Evolutionary conservation across 768 basidiomycete genomes (phyloP).

Genomic region (Astraeus odoratus): DNA sequence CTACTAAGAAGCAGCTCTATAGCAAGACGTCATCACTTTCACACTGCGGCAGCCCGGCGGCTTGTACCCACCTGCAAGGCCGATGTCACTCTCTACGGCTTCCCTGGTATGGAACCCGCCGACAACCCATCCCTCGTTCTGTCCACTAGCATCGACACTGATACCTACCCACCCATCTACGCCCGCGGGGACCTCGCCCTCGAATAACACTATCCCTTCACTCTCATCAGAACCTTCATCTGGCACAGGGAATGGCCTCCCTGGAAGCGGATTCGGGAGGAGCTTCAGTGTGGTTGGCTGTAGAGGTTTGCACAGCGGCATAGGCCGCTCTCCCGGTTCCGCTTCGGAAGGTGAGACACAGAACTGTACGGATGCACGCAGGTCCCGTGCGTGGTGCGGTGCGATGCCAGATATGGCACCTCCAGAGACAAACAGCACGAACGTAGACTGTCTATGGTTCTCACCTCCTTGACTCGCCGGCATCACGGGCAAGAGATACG

Average conservation of each 20-base stretch:
- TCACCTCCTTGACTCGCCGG: neutral
- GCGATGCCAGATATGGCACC: constrained; percentile 47
- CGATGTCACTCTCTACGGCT: constrained; percentile 26
- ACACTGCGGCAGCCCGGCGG: neutral
- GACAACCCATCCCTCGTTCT: constrained; percentile 55
- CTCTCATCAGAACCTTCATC: constrained; percentile 68
- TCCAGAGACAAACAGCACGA: constrained; percentile 54
- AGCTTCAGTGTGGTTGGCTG: constrained; percentile 47
- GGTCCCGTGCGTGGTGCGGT: constrained; percentile 40
- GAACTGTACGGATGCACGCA: constrained; percentile 40
- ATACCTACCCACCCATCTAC: constrained; percentile 45
- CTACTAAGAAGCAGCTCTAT: constrained; percentile 36
- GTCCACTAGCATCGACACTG: constrained; percentile 38
- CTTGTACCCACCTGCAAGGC: constrained; percentile 36
- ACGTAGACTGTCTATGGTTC: constrained; percentile 18
- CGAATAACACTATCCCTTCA: constrained; percentile 63
- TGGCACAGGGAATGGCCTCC: constrained; percentile 55
- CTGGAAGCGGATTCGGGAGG: constrained; percentile 53
- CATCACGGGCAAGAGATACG: constrained; percentile 44
- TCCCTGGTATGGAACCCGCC: constrained; percentile 42
- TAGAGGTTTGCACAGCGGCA: constrained; percentile 33
- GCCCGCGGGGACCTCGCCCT: constrained; percentile 34
- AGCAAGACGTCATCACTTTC: neutral
- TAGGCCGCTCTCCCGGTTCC: constrained; percentile 12
- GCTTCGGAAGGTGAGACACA: constrained; percentile 28